These are phyloP conservation scores for Jamesozyma jinghongensis DNA, from an alignment of 805 yeast species.

Conservation along the genomic window DNA sequence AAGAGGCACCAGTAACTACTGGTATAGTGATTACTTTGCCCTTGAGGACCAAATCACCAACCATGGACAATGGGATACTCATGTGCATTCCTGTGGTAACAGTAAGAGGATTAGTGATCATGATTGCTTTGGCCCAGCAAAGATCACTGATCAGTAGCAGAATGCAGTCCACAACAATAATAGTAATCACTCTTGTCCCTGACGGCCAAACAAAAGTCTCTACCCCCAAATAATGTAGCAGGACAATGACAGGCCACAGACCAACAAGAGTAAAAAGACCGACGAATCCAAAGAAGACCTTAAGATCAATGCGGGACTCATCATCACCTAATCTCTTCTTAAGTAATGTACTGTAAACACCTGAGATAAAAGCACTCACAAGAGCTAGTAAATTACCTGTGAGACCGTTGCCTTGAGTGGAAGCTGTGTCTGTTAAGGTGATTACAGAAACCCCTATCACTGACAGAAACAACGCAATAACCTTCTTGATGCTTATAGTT, in stretches of 20 bases:
- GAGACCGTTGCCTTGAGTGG: slow-evolving; percentile 13
- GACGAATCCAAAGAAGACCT: slow-evolving; percentile 83
- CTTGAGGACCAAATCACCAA: slow-evolving; percentile 74
- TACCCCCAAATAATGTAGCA: slow-evolving; percentile 48
- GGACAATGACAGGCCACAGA: slow-evolving; percentile 68
- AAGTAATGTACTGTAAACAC: slow-evolving; percentile 76
- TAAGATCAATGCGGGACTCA: slow-evolving; percentile 64
- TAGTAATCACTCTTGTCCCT: slow-evolving; percentile 34
- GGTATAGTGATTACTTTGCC: slow-evolving; percentile 44
- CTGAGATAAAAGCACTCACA: slow-evolving; percentile 74
- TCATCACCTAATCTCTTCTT: slow-evolving; percentile 58
- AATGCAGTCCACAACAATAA: slow-evolving; percentile 50
- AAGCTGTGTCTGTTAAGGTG: slow-evolving; percentile 40
- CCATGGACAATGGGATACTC: slow-evolving; percentile 86
- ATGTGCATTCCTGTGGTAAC: slow-evolving; percentile 90
- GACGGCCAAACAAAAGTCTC: slow-evolving; percentile 65
- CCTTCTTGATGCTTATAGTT: slow-evolving; percentile 48
- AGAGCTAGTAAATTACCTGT: slow-evolving; percentile 73
- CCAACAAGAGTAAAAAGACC: slow-evolving; percentile 66
- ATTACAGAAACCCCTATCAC: slow-evolving; percentile 75
- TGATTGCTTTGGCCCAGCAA: slow-evolving; percentile 89
- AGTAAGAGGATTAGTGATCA: slow-evolving; percentile 80
- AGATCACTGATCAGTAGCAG: slow-evolving; percentile 78
- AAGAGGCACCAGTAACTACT: slow-evolving; percentile 66
- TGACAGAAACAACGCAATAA: slow-evolving; percentile 57